Conservation (phyloP, 2,329 filamentous ascomycete species). For the Cadophora malorum region DNA sequence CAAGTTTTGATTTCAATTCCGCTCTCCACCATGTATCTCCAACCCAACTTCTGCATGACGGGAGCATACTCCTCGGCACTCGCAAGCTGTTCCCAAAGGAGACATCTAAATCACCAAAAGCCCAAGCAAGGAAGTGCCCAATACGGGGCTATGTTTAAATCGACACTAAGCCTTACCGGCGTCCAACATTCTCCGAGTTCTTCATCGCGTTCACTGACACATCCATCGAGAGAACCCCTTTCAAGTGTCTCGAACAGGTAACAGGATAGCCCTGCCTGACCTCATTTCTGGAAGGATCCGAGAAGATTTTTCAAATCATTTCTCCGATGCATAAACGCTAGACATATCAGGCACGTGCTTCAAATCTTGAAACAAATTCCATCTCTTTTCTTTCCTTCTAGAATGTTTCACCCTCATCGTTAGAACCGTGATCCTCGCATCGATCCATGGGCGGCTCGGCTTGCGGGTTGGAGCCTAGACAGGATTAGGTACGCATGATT, state of each 20-base stretch:
- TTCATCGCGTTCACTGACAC: background rate
- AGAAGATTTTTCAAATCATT: constrained; percentile 25
- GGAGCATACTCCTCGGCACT: background rate
- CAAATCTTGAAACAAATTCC: constrained; percentile 19
- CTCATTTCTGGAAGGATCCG: constrained; percentile 3
- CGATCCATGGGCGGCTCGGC: background rate
- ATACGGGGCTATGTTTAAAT: background rate
- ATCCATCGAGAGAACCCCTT: background rate
- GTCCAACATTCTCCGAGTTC: background rate
- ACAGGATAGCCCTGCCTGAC: background rate
- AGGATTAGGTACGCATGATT: constrained; percentile 1
- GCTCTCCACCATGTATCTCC: background rate
- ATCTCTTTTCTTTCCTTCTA: constrained; percentile 23
- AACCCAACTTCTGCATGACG: background rate
- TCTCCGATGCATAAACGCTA: constrained; percentile 20
- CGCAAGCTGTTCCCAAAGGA: constrained; percentile 18
- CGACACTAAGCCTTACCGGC: constrained; percentile 7
- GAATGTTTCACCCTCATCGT: constrained; percentile 28
- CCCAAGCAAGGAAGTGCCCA: background rate
- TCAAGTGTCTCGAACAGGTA: constrained; percentile 8
- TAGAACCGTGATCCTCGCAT: constrained; percentile 18
- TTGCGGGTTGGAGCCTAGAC: background rate
- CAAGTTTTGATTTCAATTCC: background rate
- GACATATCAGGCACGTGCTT: background rate
- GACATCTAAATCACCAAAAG: background rate